Conservation (phyloP, 257 asterid species). For the Lantana camara region DNA sequence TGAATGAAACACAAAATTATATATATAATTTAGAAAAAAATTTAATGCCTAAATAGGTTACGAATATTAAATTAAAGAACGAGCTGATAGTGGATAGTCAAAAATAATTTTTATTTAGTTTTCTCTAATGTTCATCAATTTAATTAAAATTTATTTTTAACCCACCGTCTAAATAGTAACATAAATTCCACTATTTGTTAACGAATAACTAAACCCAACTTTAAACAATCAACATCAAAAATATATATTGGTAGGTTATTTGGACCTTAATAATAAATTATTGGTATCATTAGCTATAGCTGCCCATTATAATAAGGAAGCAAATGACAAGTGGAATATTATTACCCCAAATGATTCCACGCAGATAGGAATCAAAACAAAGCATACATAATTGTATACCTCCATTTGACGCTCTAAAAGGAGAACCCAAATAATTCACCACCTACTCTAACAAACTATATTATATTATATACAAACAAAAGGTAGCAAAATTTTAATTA, state of each 20-base stretch:
- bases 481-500: neutral
- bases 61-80: no score
- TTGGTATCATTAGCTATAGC: neutral
- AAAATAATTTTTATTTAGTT: no score
- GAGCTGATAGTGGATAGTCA: no score
- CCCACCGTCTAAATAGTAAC: no score
- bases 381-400: slow-evolving; percentile 24
- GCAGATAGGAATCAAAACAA: slow-evolving; percentile 34
- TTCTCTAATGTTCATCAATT: no score
- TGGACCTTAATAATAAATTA: neutral
- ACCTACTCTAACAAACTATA: slow-evolving; percentile 15
- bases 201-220: no score
- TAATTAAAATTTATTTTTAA: no score
- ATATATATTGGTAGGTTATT: neutral
- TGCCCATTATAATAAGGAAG: neutral
- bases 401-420: slow-evolving; percentile 26
- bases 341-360: slow-evolving; percentile 27
- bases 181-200: no score
- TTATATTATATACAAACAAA: neutral
- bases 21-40: no score
- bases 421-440: slow-evolving; percentile 28
- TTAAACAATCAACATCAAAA: no score
- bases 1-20: no score
- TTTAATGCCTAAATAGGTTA: no score
- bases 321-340: slow-evolving; percentile 4